Evolutionary conservation across 441 rosid species (phyloP), one percentile per base, ranked within the genome.

Genomic region (Populus tomentosa): DNA sequence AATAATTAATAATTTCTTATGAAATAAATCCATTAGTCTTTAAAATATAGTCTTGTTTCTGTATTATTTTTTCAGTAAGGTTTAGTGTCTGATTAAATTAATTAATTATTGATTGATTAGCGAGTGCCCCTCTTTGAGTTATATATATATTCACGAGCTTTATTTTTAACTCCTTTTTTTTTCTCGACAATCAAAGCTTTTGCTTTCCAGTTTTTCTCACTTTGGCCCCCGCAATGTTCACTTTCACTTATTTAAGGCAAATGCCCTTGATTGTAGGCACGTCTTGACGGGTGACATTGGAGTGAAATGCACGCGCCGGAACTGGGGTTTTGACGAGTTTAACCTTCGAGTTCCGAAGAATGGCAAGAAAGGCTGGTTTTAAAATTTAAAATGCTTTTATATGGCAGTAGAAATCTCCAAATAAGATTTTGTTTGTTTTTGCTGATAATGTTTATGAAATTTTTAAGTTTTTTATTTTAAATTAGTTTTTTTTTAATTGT

Each of bases 201-300:
- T 65, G 77, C 77, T 79, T 77, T 78, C 42, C 61, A 11, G 28
- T 21, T 74, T 59, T 62, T 71, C 30, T 56, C 16, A 70, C 70
- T 67, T 73, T 81, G 81, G 84, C 69, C 84, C 46, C 85, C 82
- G 59, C 69, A 35, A 23, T 30, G 42, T 50, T 75, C 20, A 10
- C 62, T 7, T 75, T 35, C 3, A 68, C 28, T 13, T 18, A 68
- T 35, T 75, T 67, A 67, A 84, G n/a, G 18, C 64, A 64, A 64
- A 50, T 70, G 76, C 86, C 90, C 87, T 72, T 36, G 40, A 3
- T 28, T 74, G 50, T 38, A 1, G 2, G 46, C 1, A n/a, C 30
- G 42, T 46, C 69, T 63, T 77, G 36, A 82, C 82, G 64, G 70
- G 38, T 23, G 24, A 13, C n/a, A 0, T 11, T 53, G 8, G 26